Evolutionary conservation across 208 protist species (phyloP).

Genomic region (Trypanosoma mega): DNA sequence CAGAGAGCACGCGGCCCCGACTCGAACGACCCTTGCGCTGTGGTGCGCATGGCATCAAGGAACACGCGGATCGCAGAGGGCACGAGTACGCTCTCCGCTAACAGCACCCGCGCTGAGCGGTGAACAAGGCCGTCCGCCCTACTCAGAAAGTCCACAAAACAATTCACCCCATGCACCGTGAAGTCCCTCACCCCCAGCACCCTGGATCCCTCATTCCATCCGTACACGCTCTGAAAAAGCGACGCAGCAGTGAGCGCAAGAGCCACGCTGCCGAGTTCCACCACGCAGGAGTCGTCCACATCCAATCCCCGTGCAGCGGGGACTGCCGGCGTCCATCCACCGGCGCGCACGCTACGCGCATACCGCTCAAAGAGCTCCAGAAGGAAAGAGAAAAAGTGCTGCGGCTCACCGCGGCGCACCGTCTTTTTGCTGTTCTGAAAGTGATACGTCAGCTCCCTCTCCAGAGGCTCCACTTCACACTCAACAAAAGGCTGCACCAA

Average conservation of each 20-base stretch:
- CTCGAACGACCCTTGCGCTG: constrained; percentile 31
- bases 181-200: constrained; percentile 24
- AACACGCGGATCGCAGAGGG: constrained; percentile 30
- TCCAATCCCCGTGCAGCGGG: not conserved
- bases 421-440: constrained; percentile 49
- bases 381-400: constrained; percentile 79
- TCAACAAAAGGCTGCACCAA: constrained; percentile 39
- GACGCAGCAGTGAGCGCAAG: constrained; percentile 28
- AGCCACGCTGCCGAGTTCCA: constrained; percentile 16
- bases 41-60: constrained; percentile 16
- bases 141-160: constrained; percentile 26
- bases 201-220: constrained; percentile 32
- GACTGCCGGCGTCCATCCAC: constrained; percentile 3
- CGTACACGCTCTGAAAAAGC: constrained; percentile 51
- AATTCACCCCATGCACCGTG: constrained; percentile 25
- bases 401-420: constrained; percentile 45
- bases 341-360: constrained; percentile 1
- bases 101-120: constrained; percentile 7
- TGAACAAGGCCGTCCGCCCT: constrained; percentile 11
- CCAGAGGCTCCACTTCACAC: constrained; percentile 35
- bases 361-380: constrained; percentile 34
- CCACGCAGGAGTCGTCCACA: constrained; percentile 2
- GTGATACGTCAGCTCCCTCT: constrained; percentile 69
- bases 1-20: constrained; percentile 42
- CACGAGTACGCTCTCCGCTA: constrained; percentile 21